Evolutionary conservation across 2,329 filamentous ascomycete species (phyloP), one percentile per base, ranked within the genome.

Genomic region (Lachnellula suecica): DNA sequence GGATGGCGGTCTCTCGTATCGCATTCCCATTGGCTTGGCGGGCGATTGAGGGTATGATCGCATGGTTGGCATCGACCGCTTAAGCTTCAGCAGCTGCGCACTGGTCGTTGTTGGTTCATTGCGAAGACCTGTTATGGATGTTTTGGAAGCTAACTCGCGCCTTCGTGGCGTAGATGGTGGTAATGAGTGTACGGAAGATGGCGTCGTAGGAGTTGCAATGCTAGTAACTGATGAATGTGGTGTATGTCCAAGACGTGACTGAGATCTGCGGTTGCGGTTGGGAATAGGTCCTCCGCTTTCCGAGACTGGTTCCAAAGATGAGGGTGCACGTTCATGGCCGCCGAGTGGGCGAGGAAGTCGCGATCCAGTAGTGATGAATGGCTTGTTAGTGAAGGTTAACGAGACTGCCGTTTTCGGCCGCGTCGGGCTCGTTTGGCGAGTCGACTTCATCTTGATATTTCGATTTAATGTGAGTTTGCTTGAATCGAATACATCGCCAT

Each of bases 241-340:
- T 10, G 84, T 82, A 67, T 92, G 87, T 11, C 83, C 83, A 24
- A 89, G 67, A 51, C 87, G 80, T 3, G 87, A 89, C 54, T 83
- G 81, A 38, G 87, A 83, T 58, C 84, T 78, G 51, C 83, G 80
- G 58, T 77, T 77, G 15, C 74, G 73, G 54, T 79, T 82, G 38
- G 77, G 74, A 44, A 88, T 81, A 19, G 89, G 83, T 4, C 85
- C 90, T 46, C 91, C 91, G 59, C 85, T 91, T 72, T 97, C 93
- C 35, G 91, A 95, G 5, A 97, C 91, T 20, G 93, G 91, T 66
- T 96, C 93, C n/a, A 97, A 79, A 17, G 87, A 86, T 10, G 88
- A 88, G 60, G 84, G 82, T 4, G 85, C 82, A 48, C 87, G 80
- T 65, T 90, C 87, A 69, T 89, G 85, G 54, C 78, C 79, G 31